A percentile compares a stretch with the other conserved stretches of the same genome.
These are phyloP conservation scores for Lepidium africanum DNA, from an alignment of 345 rosid genomes.

Conservation along the genomic window DNA sequence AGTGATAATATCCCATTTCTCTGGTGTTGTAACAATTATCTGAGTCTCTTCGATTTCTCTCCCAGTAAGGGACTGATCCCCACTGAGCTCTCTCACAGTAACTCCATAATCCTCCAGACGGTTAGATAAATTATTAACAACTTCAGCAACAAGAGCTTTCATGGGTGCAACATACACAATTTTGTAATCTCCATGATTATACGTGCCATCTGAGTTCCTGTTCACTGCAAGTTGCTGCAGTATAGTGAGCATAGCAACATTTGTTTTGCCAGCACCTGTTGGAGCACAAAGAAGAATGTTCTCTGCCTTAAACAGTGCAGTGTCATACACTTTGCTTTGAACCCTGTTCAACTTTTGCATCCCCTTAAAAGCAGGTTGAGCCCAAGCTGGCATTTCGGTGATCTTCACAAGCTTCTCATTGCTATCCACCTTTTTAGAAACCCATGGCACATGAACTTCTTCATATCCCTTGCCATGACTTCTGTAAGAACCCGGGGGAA, in stretches of 20 bases:
- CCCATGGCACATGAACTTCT: slow-evolving; percentile 82
- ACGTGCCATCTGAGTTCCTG: slow-evolving; percentile 57
- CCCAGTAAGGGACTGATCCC: slow-evolving; percentile 77
- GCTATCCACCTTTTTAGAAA: slow-evolving; percentile 44
- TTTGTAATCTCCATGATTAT: slow-evolving; percentile 58
- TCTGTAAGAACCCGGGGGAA: slow-evolving; percentile 56
- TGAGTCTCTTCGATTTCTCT: slow-evolving; percentile 89
- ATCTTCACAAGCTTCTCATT: slow-evolving; percentile 65
- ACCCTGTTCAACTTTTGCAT: slow-evolving; percentile 82
- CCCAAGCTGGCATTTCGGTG: slow-evolving; percentile 83
- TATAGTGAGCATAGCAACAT: slow-evolving; percentile 87
- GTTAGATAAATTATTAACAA: slow-evolving; percentile 64
- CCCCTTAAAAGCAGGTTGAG: slow-evolving; percentile 78
- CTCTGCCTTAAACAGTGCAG: slow-evolving; percentile 66
- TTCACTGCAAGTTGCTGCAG: slow-evolving; percentile 71
- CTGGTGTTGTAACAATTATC: slow-evolving; percentile 94
- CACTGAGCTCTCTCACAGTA: slow-evolving; percentile 80
- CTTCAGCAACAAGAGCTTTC: slow-evolving; percentile 93
- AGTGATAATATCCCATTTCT: slow-evolving; percentile 92
- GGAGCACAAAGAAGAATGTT: slow-evolving; percentile 89
- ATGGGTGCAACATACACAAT: slow-evolving; percentile 93
- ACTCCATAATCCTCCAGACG: slow-evolving; percentile 63
- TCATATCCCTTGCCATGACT: slow-evolving; percentile 55
- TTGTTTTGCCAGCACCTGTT: slow-evolving; percentile 94
- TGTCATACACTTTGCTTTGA: slow-evolving; percentile 72